Evolutionary conservation across 495 filamentous ascomycete species (phyloP).

Genomic region (Penicillium ochrochloron): DNA sequence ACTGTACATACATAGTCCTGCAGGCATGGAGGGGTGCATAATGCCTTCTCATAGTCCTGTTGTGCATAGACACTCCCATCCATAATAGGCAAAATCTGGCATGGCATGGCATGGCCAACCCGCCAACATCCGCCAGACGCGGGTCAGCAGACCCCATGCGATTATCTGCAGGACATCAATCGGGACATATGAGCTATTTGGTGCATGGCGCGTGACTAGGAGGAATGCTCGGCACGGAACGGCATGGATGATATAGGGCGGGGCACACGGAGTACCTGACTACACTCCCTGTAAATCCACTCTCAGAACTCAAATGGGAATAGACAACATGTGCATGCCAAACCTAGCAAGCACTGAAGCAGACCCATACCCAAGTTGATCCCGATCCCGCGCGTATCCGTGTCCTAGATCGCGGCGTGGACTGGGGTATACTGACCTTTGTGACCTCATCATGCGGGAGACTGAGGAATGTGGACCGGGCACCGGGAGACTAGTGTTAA

Average conservation of each 20-base stretch:
- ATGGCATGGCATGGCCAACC: background rate
- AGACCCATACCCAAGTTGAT: background rate
- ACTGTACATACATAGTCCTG: too few relatives aligned
- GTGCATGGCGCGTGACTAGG: background rate
- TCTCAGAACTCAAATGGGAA: too few relatives aligned
- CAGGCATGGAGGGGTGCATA: too few relatives aligned
- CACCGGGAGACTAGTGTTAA: background rate
- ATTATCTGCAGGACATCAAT: background rate
- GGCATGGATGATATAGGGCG: background rate
- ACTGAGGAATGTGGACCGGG: background rate
- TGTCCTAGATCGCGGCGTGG: background rate
- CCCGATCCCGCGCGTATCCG: background rate
- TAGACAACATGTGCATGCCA: too few relatives aligned
- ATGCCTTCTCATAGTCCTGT: too few relatives aligned
- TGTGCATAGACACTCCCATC: background rate
- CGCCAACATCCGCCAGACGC: conserved; percentile 1
- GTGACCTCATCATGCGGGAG: background rate
- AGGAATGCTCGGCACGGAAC: conserved; percentile 1
- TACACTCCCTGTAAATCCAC: background rate
- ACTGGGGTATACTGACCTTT: too few relatives aligned
- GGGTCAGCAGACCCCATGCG: conserved; percentile 5
- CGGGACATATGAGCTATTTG: background rate
- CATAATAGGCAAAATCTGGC: too few relatives aligned
- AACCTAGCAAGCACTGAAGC: too few relatives aligned
- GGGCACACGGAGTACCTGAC: background rate